A percentile compares a stretch with the other conserved stretches of the same genome.
Evolutionary conservation across 257 asterid genomes (phyloP).

Genomic region (Eustoma russellianum): DNA sequence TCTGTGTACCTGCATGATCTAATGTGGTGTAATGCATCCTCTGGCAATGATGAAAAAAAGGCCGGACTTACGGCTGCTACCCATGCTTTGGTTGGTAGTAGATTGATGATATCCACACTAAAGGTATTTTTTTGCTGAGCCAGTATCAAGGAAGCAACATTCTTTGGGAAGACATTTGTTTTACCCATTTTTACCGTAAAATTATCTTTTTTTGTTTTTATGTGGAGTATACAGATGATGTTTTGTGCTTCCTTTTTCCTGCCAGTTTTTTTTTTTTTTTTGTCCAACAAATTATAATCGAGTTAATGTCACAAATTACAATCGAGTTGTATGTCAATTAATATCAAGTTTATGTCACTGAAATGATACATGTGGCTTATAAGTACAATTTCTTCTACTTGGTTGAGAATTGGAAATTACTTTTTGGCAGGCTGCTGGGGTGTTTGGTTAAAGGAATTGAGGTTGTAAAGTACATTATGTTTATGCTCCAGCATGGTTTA

Average conservation of each 20-base stretch:
- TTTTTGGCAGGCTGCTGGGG: background rate
- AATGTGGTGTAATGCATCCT: too few species aligned
- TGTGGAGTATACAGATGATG: background rate
- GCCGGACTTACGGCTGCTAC: constrained; percentile 94
- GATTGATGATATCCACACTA: constrained; percentile 44
- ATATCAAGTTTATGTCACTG: too few species aligned
- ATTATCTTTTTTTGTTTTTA: background rate
- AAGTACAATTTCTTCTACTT: too few species aligned
- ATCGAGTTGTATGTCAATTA: too few species aligned
- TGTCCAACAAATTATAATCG: background rate
- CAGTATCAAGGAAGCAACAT: constrained; percentile 19
- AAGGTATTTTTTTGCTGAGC: constrained; percentile 63
- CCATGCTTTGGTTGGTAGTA: constrained; percentile 55
- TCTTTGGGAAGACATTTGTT: background rate
- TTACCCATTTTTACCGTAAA: too few species aligned
- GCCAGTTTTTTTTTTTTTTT: background rate
- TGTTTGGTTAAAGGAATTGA: too few species aligned
- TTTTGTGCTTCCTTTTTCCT: background rate
- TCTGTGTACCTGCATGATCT: too few species aligned
- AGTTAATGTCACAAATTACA: too few species aligned
- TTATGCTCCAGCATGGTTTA: too few species aligned
- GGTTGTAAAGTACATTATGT: too few species aligned
- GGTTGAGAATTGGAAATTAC: background rate
- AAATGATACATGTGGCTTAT: too few species aligned
- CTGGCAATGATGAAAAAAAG: constrained; percentile 68